Conservation (phyloP, 2,329 filamentous ascomycete genomes). For the Coniochaeta hoffmannii region DNA sequence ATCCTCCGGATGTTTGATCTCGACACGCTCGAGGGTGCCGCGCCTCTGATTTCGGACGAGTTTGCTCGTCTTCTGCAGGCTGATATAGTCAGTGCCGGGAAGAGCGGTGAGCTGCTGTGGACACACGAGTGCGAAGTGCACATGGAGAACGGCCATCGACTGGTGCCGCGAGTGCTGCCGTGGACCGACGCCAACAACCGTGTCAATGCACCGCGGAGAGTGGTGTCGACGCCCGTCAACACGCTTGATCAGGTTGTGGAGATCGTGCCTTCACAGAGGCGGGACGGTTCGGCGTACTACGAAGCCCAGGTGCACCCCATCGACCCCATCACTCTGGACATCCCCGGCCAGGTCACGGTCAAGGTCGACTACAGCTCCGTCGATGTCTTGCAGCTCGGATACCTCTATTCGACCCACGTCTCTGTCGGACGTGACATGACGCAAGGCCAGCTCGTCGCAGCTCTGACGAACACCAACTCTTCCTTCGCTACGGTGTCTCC, state of each 20-base stretch:
- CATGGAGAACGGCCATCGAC: slow-evolving; percentile 21
- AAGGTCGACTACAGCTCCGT: slow-evolving; percentile 30
- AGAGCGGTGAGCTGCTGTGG: slow-evolving; percentile 18
- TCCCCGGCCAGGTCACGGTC: slow-evolving; percentile 9
- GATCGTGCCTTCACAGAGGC: slow-evolving; percentile 12
- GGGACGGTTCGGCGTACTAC: slow-evolving; percentile 14
- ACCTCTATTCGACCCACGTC: slow-evolving; percentile 15
- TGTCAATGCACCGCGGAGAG: slow-evolving; percentile 28
- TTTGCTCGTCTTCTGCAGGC: slow-evolving; percentile 16
- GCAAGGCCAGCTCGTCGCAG: slow-evolving; percentile 18
- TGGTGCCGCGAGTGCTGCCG: slow-evolving; percentile 31
- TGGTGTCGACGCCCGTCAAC: slow-evolving; percentile 23
- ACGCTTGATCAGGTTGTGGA: slow-evolving; percentile 23
- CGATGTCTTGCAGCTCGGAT: slow-evolving; percentile 17
- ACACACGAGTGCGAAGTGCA: slow-evolving; percentile 29
- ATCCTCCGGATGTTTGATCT: slow-evolving; percentile 23
- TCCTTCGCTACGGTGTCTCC: slow-evolving; percentile 23
- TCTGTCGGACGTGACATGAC: slow-evolving; percentile 23
- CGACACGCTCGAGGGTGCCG: slow-evolving; percentile 8
- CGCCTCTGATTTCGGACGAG: slow-evolving; percentile 8
- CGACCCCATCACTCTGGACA: not conserved
- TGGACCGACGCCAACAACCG: slow-evolving; percentile 29
- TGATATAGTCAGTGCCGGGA: not conserved
- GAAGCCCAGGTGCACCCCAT: slow-evolving; percentile 6
- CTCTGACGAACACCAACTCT: slow-evolving; percentile 22